A percentile compares a stretch with the other conserved stretches of the same genome.
Conservation (phyloP, 306 rosid species). For the Rubus parviflorus region DNA sequence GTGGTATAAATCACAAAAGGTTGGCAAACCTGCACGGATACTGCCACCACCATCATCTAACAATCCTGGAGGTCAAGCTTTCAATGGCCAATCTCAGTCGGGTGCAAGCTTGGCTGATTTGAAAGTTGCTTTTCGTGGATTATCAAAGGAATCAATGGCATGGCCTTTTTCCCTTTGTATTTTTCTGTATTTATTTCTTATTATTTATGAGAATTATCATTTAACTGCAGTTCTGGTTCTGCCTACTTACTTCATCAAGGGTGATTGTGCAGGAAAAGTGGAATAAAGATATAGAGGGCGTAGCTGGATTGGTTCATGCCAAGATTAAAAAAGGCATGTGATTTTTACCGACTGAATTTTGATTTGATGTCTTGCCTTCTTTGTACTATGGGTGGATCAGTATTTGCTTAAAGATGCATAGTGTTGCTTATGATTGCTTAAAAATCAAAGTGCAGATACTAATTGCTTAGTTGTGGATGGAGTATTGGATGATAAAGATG, state of each 20-base stretch:
- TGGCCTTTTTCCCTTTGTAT: conserved; percentile 25
- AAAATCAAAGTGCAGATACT: conserved; percentile 64
- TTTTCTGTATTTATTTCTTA: conserved; percentile 2
- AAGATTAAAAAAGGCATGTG: conserved; percentile 78
- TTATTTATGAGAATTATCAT: conserved; percentile 1
- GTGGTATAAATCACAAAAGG: conserved; percentile 95
- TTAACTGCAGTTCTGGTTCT: conserved; percentile 16
- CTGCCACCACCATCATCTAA: conserved; percentile 54
- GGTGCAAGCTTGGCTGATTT: conserved; percentile 62
- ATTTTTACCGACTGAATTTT: conserved; percentile 20
- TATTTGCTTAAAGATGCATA: neutral
- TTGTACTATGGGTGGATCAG: conserved; percentile 6
- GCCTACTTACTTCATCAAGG: conserved; percentile 20
- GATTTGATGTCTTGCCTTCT: conserved; percentile 10
- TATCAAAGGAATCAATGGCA: conserved; percentile 61
- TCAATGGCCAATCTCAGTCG: conserved; percentile 48
- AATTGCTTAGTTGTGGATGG: conserved; percentile 84
- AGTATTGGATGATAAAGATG: conserved; percentile 47
- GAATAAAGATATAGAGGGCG: conserved; percentile 61
- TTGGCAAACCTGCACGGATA: conserved; percentile 62
- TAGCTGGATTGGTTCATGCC: conserved; percentile 68
- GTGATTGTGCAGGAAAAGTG: conserved; percentile 67
- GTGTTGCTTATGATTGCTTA: conserved; percentile 15
- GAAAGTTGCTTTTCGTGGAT: conserved; percentile 68
- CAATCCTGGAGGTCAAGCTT: conserved; percentile 47